Evolutionary conservation across 768 basidiomycete species (phyloP).

Genomic region (Trametopsis cervina): DNA sequence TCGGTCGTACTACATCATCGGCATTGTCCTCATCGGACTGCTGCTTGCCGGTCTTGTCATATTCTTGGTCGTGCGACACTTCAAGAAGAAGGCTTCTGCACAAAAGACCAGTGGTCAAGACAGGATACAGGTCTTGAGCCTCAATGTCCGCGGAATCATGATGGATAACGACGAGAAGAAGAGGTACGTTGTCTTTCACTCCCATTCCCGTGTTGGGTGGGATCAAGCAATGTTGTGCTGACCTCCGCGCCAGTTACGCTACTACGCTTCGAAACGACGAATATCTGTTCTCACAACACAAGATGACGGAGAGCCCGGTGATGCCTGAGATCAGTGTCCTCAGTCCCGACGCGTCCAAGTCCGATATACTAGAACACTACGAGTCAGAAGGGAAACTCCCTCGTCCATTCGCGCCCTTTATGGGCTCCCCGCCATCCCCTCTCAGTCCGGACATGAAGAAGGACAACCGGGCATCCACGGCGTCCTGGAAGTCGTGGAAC

Average conservation of each 20-base stretch:
- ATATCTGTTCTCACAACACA: conserved; percentile 33
- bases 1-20: conserved; percentile 38
- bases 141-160: conserved; percentile 42
- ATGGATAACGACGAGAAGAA: conserved; percentile 23
- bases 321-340: conserved; percentile 46
- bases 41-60: conserved; percentile 30
- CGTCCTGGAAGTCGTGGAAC: conserved; percentile 18
- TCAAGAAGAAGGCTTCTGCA: conserved; percentile 32
- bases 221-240: neutral
- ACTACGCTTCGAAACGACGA: conserved; percentile 1
- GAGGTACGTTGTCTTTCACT: conserved; percentile 15
- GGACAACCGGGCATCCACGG: conserved; percentile 9
- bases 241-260: conserved; percentile 6
- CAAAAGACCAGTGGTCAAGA: conserved; percentile 32
- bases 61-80: conserved; percentile 38
- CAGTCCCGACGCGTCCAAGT: conserved; percentile 28
- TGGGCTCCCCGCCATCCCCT: conserved; percentile 13
- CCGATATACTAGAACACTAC: conserved; percentile 40
- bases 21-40: conserved; percentile 40
- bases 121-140: conserved; percentile 29
- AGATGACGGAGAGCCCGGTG: conserved; percentile 38
- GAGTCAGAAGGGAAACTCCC: conserved; percentile 35
- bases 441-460: conserved; percentile 6
- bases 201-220: conserved; percentile 7
- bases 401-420: conserved; percentile 34